Evolutionary conservation across 352 stramenopile genomes (phyloP).

Genomic region (Pilasporangium apinafurcum): DNA sequence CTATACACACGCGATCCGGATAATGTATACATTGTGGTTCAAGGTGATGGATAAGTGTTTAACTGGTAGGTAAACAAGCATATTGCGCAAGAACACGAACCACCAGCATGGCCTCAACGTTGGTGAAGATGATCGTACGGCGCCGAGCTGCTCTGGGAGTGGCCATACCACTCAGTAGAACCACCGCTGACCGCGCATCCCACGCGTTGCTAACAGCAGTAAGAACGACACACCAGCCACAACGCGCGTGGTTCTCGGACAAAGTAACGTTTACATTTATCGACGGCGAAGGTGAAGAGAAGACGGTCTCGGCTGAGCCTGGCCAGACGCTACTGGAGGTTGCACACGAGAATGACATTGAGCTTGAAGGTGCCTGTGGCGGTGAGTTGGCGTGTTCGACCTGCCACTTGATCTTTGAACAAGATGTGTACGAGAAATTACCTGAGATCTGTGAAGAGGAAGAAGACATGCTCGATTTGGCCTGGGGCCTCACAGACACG

Average conservation of each 20-base stretch:
- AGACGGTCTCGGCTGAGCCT: conserved; percentile 56
- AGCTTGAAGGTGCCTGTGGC: conserved; percentile 90
- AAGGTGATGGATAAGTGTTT: too few relatives aligned
- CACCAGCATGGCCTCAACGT: too few relatives aligned
- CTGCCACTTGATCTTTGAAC: conserved; percentile 90
- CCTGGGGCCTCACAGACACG: conserved; percentile 92
- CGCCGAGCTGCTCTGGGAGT: not conserved
- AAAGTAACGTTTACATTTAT: conserved; percentile 82
- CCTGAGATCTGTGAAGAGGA: conserved; percentile 90
- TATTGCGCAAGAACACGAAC: too few relatives aligned
- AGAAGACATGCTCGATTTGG: conserved; percentile 95
- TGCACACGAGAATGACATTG: conserved; percentile 90
- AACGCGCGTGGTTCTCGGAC: conserved; percentile 30
- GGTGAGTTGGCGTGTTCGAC: conserved; percentile 92
- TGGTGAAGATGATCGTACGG: conserved; percentile 1
- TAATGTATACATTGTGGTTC: too few relatives aligned
- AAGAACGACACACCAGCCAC: not conserved
- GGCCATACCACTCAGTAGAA: not conserved
- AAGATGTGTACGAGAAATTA: conserved; percentile 85
- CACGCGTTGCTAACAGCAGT: not conserved
- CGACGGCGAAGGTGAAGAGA: conserved; percentile 66
- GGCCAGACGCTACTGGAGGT: conserved; percentile 87
- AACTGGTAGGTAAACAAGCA: too few relatives aligned
- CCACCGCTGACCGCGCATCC: not conserved
- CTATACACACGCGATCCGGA: too few relatives aligned